Evolutionary conservation across 345 rosid species (phyloP), one percentile per base, ranked within the genome.

Genomic region (Salix udensis): DNA sequence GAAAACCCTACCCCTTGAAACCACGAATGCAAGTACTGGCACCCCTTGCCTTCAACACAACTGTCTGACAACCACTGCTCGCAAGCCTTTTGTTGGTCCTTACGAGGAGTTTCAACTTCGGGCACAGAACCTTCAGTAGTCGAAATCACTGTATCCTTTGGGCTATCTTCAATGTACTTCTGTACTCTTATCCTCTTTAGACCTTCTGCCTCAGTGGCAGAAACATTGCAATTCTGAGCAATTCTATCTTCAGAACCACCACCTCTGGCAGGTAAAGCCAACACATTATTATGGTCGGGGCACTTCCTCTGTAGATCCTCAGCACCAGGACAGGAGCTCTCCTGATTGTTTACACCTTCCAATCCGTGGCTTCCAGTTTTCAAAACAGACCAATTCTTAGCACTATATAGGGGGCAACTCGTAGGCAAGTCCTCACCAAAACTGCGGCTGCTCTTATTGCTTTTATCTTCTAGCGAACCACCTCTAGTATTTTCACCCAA

Each of bases 21-120:
- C 87, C 84, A 74, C 2, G 84, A 68, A 64, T 82, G 84, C 74
- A 76, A 28, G 67, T 77, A 80, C 42, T 10, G 78, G 74, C 88
- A 86, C 24, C 53, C 39, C 65, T 79, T 82, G 60, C 83, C 84
- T 67, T 78, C 70, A 23, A 52, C 78, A 53, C 86, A 86, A 55
- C 60, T 77, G 44, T 78, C 83, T 0, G 74, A 78, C 60, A 76
- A 67, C 86, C 86, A 81, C 42, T 42, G 53, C 24, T 74, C 39
- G 42, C 86, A 83, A 39, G 76, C 58, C 65, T 37, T 74, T 46
- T 2, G 50, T 28, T 76, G 46, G 65, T 26, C 37, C 37, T 76
- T 76, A 55, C 15, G n/a, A 19, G n/a, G 21, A 16, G 8, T 42
- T 58, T 40, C n/a, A 60, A 7, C 28, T 69, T 76, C 44, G 44